Percentiles rank a stretch among this genome's conserved stretches.
phyloP scores from a whole-genome alignment of 1,139 yeast species.

The Hansenula lynferdii region DNA sequence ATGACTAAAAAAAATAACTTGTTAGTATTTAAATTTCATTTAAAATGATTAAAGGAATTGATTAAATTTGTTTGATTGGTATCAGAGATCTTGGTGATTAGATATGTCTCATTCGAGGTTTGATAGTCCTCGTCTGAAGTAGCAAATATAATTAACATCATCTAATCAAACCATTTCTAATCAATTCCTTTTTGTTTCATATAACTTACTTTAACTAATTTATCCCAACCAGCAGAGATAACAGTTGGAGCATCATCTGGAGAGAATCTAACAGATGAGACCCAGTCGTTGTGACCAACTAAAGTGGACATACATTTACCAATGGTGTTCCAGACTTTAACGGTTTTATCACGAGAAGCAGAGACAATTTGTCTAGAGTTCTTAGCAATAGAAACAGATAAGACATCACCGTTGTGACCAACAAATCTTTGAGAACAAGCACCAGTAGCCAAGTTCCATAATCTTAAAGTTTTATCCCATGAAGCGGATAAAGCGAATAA shows the following conservation, averaged over 20 bases:
- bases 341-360: conserved; percentile 98
- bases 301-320: conserved; percentile 98
- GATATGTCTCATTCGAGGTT: conserved; percentile 89
- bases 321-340: conserved; percentile 99
- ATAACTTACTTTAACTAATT: conserved; percentile 94
- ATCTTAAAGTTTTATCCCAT: conserved; percentile 99
- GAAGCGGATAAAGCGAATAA: conserved; percentile 98
- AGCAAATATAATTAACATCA: conserved; percentile 92
- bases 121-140: conserved; percentile 85
- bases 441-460: conserved; percentile 97
- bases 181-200: too few relatives aligned
- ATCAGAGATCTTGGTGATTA: conserved; percentile 99
- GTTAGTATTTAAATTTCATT: conserved; percentile 26
- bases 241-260: conserved; percentile 68
- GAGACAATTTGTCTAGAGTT: conserved; percentile 98
- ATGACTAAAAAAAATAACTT: conserved; percentile 57
- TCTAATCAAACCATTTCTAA: conserved; percentile 28
- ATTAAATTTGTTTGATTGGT: conserved; percentile 9
- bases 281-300: conserved; percentile 98
- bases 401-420: conserved; percentile 97
- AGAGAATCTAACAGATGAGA: conserved; percentile 94
- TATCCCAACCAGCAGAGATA: conserved; percentile 99
- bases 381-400: conserved; percentile 94
- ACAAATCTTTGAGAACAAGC: conserved; percentile 85
- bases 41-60: conserved; percentile 11